phyloP scores from a whole-genome alignment of 192 early-diverging fungal genomes.

The Paraglomus brasilianum region DNA sequence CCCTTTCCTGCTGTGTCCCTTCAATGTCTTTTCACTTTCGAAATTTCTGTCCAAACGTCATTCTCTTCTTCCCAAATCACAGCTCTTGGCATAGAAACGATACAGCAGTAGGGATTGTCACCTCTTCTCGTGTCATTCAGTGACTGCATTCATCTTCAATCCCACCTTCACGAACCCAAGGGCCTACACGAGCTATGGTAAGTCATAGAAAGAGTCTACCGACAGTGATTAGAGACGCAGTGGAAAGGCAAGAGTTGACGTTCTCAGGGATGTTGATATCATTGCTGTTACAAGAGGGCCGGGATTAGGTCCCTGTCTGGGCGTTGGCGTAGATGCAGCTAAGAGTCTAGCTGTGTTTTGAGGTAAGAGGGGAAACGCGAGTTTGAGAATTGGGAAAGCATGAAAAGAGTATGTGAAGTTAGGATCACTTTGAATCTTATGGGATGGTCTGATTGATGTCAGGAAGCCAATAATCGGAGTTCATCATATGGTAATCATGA shows the following conservation, averaged over 20 bases:
- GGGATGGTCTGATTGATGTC: background rate
- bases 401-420: background rate
- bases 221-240: constrained; percentile 56
- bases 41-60: too few relatives aligned
- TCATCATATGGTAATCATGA: constrained; percentile 66
- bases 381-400: background rate
- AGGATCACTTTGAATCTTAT: too few relatives aligned
- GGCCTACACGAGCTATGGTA: constrained; percentile 65
- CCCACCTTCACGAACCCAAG: constrained; percentile 64
- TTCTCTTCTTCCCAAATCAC: constrained; percentile 31
- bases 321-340: constrained; percentile 68
- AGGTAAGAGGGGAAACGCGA: constrained; percentile 16
- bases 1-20: too few relatives aligned
- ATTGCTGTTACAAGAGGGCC: constrained; percentile 79
- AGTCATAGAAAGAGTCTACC: constrained; percentile 67
- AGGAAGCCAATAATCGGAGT: constrained; percentile 73
- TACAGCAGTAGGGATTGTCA: constrained; percentile 72
- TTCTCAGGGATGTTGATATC: constrained; percentile 58
- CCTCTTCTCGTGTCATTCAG: constrained; percentile 59
- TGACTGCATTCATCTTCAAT: constrained; percentile 63
- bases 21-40: too few relatives aligned
- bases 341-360: constrained; percentile 70
- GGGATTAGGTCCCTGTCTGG: constrained; percentile 65
- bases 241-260: constrained; percentile 52
- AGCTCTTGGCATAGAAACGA: constrained; percentile 73